Conservation (phyloP, 352 stramenopile genomes). For the Phytophthora tentaculata region DNA sequence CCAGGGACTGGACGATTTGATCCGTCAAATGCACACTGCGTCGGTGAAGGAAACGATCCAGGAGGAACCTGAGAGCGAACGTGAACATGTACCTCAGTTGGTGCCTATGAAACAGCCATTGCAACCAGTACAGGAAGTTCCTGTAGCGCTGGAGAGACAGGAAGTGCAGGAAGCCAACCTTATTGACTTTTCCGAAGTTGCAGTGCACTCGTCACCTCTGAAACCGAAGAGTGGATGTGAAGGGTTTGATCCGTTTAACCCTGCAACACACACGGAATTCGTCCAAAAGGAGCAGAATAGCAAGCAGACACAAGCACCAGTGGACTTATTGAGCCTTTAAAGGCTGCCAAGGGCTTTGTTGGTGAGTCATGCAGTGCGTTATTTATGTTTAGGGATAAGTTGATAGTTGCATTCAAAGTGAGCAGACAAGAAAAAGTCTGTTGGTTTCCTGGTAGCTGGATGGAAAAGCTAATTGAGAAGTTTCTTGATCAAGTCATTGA, state of each 20-base stretch:
- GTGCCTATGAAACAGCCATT: constrained; percentile 38
- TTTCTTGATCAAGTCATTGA: constrained; percentile 95
- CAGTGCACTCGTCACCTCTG: constrained; percentile 52
- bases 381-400: constrained; percentile 39
- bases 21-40: constrained; percentile 27
- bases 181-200: constrained; percentile 73
- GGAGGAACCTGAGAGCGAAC: constrained; percentile 38
- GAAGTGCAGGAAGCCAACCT: constrained; percentile 54
- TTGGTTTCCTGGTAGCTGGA: constrained; percentile 7
- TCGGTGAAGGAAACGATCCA: constrained; percentile 26
- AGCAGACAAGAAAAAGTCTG: constrained; percentile 1
- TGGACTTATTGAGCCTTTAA: constrained; percentile 60
- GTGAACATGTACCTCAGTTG: constrained; percentile 28
- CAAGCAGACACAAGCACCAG: constrained; percentile 29
- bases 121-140: constrained; percentile 38
- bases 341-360: constrained; percentile 3
- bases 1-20: constrained; percentile 38
- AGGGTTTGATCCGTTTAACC: constrained; percentile 57
- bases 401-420: constrained; percentile 25
- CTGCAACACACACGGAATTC: constrained; percentile 22
- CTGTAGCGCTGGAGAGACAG: constrained; percentile 25
- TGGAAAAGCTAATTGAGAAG: constrained; percentile 15
- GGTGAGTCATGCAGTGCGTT: constrained; percentile 36
- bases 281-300: constrained; percentile 31
- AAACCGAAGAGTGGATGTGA: constrained; percentile 26